Base-by-base conservation (phyloP, 495 filamentous ascomycete genomes). In the Rhypophila decipiens region DNA sequence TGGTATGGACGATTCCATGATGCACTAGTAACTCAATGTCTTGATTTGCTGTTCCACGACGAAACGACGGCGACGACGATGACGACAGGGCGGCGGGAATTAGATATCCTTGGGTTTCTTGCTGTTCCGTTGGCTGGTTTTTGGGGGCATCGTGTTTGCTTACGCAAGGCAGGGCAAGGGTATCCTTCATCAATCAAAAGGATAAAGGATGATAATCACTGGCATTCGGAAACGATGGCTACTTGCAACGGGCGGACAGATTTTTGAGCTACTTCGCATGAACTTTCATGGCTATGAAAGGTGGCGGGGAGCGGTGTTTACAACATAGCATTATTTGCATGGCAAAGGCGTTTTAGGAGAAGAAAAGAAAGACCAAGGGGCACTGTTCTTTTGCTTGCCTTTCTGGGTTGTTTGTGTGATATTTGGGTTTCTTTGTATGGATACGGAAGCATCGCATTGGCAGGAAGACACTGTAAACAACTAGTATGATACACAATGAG, bases 1-100 rank as follows among this genome's bases (percentile, higher is more conserved):
- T 5, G 85, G 88, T 48, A 79, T 87, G 52, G 84, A 88, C 44
- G 84, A 88, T 57, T 73, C 71, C 50, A 74, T 76, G 69, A 72
- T 74, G 62, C 65, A 58, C 46, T 63, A 51, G 58, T 42, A 37
- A 23, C 7, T 7, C 27, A 31, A 31, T 31, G 13, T 13, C 27
- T 7, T 7, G 27, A 31, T 7, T 31, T 7, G 27, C 35, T 18
- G 22, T 2, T 31, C n/a, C 24, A 35, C 44, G 43, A 56, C 63
- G 66, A 62, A 67, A 33, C 45, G 39, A 54, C 35, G 51, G 52
- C 49, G 45, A 51, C 24, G 33, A 13, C 17, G 11, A 2, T 13
- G 17, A 38, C 36, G 15, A 38, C 36, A 38, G 12, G 36, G 36
- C 7, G 27, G 13, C 7, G 27, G 27, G 27, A 31, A 31, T 7